Evolutionary conservation across 345 rosid genomes (phyloP).

Genomic region (Physaria fendleri): DNA sequence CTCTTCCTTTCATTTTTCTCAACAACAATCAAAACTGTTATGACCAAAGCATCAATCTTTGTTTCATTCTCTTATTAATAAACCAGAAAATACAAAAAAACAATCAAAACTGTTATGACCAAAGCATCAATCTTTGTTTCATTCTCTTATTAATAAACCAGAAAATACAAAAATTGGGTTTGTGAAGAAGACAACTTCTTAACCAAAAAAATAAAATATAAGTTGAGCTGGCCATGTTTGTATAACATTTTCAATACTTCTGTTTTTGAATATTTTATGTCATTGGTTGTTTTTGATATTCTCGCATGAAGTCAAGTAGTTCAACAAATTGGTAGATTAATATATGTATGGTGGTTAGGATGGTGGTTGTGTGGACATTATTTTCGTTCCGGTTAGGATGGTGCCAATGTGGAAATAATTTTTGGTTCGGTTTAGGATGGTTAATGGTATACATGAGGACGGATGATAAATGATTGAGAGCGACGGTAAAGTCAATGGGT

Average conservation of each 20-base stretch:
- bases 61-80: slow-evolving; percentile 22
- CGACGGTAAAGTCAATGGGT: slow-evolving; percentile 20
- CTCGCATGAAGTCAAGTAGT: slow-evolving; percentile 29
- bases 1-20: slow-evolving; percentile 66
- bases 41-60: slow-evolving; percentile 12
- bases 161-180: slow-evolving; percentile 21
- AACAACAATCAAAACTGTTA: too few relatives aligned
- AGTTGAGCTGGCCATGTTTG: slow-evolving; percentile 35
- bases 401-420: slow-evolving; percentile 13
- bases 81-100: slow-evolving; percentile 18
- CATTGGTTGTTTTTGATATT: slow-evolving; percentile 9
- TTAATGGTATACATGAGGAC: background rate
- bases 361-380: slow-evolving; percentile 15
- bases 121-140: slow-evolving; percentile 18
- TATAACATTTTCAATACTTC: slow-evolving; percentile 33
- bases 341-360: slow-evolving; percentile 22
- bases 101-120: too few relatives aligned
- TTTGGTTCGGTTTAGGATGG: background rate
- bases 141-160: slow-evolving; percentile 11
- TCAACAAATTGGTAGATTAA: slow-evolving; percentile 1
- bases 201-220: slow-evolving; percentile 19
- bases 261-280: background rate
- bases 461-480: slow-evolving; percentile 6
- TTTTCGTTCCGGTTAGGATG: slow-evolving; percentile 14
- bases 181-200: slow-evolving; percentile 24